Evolutionary conservation across 2,329 filamentous ascomycete species (phyloP).

Genomic region (Aspergillus fumigatus): DNA sequence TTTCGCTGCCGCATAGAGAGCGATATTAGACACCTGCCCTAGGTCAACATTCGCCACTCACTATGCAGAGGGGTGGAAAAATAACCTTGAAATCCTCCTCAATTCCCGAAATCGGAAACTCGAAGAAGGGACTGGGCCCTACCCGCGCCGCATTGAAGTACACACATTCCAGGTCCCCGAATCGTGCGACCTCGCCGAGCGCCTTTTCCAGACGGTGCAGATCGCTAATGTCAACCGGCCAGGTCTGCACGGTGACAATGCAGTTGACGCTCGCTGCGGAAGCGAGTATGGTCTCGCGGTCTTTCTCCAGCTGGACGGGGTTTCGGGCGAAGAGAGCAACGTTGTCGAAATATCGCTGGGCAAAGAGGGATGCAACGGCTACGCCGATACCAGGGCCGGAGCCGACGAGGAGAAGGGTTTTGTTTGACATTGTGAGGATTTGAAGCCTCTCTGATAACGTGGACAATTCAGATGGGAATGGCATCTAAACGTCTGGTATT

Average conservation of each 20-base stretch:
- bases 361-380: neutral
- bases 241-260: too few species aligned
- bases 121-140: neutral
- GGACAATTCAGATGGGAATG: neutral
- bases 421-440: neutral
- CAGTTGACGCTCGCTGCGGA: too few species aligned
- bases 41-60: too few species aligned
- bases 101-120: neutral
- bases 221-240: neutral
- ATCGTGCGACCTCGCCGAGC: neutral
- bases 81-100: too few species aligned
- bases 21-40: too few species aligned
- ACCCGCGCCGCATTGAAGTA: slow-evolving; percentile 6
- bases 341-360: neutral
- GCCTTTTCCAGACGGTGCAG: too few species aligned
- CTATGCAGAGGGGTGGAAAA: too few species aligned
- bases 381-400: slow-evolving; percentile 5
- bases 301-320: neutral
- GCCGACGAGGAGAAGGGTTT: slow-evolving; percentile 1
- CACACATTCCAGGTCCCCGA: slow-evolving; percentile 4
- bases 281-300: neutral
- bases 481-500: neutral
- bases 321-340: slow-evolving; percentile 3
- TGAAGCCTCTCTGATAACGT: neutral
- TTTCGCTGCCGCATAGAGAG: too few species aligned